phyloP scores from a whole-genome alignment of 2,329 filamentous ascomycete species.

The Aspergillus sp. region DNA sequence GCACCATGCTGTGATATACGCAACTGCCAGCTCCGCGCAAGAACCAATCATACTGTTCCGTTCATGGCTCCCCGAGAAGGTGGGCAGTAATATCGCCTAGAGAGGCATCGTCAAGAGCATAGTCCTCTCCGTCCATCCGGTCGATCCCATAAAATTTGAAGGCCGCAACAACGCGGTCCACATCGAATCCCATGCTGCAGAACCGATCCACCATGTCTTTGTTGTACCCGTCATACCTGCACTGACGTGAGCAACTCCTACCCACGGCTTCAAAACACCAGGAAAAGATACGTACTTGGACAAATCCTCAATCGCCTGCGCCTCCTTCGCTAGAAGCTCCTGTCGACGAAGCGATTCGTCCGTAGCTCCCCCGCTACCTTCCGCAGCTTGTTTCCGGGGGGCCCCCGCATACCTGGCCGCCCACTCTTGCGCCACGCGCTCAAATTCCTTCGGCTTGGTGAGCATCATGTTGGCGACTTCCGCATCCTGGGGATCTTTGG shows the following conservation, averaged over 20 bases:
- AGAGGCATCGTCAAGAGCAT: constrained; percentile 83
- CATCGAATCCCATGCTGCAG: constrained; percentile 84
- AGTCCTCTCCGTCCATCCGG: constrained; percentile 72
- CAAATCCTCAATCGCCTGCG: constrained; percentile 56
- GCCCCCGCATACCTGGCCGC: constrained; percentile 80
- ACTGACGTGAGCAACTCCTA: constrained; percentile 27
- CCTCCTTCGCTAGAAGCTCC: constrained; percentile 53
- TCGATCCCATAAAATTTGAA: constrained; percentile 82
- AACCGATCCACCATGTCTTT: constrained; percentile 80
- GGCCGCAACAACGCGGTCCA: constrained; percentile 80
- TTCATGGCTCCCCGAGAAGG: constrained; percentile 73
- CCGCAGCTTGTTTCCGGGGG: constrained; percentile 56
- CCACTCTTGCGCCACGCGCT: constrained; percentile 84
- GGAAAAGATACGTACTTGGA: constrained; percentile 46
- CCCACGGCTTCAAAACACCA: neutral
- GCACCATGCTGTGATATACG: constrained; percentile 25
- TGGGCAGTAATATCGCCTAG: constrained; percentile 87
- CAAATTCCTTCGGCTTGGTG: constrained; percentile 73
- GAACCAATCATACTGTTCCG: neutral
- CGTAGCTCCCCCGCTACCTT: constrained; percentile 53
- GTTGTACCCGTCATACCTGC: constrained; percentile 84
- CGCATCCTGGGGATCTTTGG: constrained; percentile 94
- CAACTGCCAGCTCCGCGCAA: constrained; percentile 8
- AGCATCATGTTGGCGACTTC: constrained; percentile 92
- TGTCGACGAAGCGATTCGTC: constrained; percentile 56